A percentile compares a stretch with the other conserved stretches of the same genome.
These are phyloP conservation scores for Phanerochaete carnosa DNA, from an alignment of 768 basidiomycete species.

Conservation along the genomic window DNA sequence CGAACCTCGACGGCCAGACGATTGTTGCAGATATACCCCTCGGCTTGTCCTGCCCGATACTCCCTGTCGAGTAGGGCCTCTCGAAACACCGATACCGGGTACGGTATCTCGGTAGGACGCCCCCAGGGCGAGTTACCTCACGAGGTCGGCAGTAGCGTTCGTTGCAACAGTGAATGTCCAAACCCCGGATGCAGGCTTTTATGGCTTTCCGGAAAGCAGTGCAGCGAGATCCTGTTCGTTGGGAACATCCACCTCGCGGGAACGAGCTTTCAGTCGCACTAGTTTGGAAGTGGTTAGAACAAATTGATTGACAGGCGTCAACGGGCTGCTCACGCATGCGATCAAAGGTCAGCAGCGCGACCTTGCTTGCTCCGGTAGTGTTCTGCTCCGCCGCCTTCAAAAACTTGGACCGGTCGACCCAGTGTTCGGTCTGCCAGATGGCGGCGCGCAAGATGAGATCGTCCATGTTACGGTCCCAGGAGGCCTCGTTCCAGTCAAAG, in stretches of 20 bases:
- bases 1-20: neutral
- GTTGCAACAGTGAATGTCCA: neutral
- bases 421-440: conserved; percentile 91
- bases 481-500: conserved; percentile 42
- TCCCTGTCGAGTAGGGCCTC: neutral
- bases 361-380: conserved; percentile 59
- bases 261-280: conserved; percentile 91
- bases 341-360: conserved; percentile 87
- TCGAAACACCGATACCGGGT: neutral
- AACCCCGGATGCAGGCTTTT: neutral
- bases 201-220: conserved; percentile 46
- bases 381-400: conserved; percentile 46
- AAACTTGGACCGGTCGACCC: conserved; percentile 78
- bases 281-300: conserved; percentile 11
- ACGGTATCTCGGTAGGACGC: neutral
- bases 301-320: conserved; percentile 1
- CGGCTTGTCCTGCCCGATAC: conserved; percentile 1
- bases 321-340: conserved; percentile 69
- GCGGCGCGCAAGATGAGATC: conserved; percentile 92
- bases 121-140: conserved; percentile 4
- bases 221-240: conserved; percentile 81
- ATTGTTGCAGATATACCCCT: neutral
- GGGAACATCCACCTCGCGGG: conserved; percentile 80
- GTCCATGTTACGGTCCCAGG: conserved; percentile 81
- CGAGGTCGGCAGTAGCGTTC: neutral